These are phyloP conservation scores for Coniochaeta ligniaria DNA, from an alignment of 2,329 filamentous ascomycete genomes.

Conservation along the genomic window DNA sequence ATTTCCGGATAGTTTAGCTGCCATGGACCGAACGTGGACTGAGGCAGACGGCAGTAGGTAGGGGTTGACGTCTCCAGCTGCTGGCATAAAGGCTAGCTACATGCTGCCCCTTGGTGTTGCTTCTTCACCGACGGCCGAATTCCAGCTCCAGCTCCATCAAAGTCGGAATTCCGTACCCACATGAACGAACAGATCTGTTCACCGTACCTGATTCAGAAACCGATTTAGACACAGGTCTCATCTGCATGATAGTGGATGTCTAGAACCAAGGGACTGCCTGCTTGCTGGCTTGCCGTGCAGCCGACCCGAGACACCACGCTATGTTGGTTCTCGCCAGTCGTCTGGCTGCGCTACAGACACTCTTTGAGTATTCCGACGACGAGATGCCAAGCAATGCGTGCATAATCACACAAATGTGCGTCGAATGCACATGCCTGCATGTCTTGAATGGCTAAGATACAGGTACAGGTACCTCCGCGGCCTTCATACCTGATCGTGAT, in stretches of 20 bases:
- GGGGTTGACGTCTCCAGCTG: neutral
- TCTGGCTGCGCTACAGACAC: neutral
- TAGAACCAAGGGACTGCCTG: too few species aligned
- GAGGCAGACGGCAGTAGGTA: neutral
- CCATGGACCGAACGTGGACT: neutral
- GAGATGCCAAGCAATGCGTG: neutral
- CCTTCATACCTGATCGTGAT: neutral
- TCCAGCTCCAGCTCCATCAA: neutral
- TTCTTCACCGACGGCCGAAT: neutral
- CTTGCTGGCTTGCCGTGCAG: neutral
- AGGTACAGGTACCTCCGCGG: neutral
- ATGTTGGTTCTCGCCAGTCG: neutral
- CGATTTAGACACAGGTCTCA: neutral
- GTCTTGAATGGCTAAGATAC: neutral
- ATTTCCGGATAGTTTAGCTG: neutral
- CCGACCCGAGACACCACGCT: neutral
- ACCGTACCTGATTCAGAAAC: neutral
- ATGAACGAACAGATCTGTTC: constrained; percentile 1
- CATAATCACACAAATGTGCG: neutral
- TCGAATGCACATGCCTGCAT: neutral
- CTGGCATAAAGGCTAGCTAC: neutral
- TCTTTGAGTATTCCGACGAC: neutral
- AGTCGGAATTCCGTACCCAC: constrained; percentile 13
- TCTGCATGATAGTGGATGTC: neutral
- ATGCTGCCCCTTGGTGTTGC: neutral